Base-by-base conservation (phyloP, 805 yeast genomes). In the Candida vartiovaarae region DNA sequence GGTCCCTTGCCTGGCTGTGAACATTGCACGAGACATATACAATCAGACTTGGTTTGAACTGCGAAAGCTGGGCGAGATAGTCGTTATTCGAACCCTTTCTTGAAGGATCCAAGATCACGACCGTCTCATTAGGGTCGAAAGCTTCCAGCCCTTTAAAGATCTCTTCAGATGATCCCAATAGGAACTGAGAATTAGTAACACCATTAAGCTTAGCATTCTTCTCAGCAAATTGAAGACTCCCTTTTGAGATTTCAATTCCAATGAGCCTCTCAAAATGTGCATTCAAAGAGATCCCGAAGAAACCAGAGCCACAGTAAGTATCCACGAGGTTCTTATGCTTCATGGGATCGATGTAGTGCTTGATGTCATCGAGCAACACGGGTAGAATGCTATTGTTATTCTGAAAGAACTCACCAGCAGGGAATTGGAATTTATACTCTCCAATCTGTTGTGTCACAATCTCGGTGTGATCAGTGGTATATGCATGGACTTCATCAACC, bases 371-470 rank as follows among this genome's bases (percentile, higher is more conserved):
- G 9, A 95, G 78, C n/a, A 91, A 86, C 1, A 70, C 61, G 1
- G 97, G 96, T 45, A 91, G 67, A 23, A 91, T 91, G n/a, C 93
- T 79, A 62, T 86, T 88, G 64, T 91, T 91, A 66, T 89, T 90
- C 64, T 91, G 99, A 71, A 91, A 91, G 58, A 91, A 91, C 61
- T 90, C 95, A 38, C 95, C 95, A 0, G 97, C 96, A n/a, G 90
- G 82, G 61, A 86, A 93, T 56, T 83, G 80, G 64, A 93, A 93
- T 39, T 76, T 72, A 61, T 71, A 78, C 2, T 85, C 93, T 43
- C 75, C 72, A 27, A 84, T 72, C 50, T 72, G 72, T 57, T 89
- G 96, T 6, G 77, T 76, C 41, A 91, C 89, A 39, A 86, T 76
- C 45, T 82, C 84, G 54, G 84, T 78, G 28, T 84, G 70, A 47